Base-by-base conservation (phyloP, 768 basidiomycete genomes). In the Amanita pseudoporphyria region DNA sequence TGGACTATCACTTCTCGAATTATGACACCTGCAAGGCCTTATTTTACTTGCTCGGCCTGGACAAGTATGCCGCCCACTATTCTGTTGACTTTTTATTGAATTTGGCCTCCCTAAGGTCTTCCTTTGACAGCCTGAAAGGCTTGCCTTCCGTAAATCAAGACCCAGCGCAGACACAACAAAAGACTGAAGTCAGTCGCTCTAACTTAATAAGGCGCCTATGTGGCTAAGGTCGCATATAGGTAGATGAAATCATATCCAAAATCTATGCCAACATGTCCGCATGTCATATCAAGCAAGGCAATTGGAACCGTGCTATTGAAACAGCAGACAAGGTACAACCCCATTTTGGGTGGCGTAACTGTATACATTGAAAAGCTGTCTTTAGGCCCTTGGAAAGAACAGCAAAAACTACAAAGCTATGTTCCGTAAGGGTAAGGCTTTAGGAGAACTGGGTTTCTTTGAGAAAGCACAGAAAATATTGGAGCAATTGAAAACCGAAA, bases 241-340 rank as follows among this genome's bases (percentile, higher is more conserved):
- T 80, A 16, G 89, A 91, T 61, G 69, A 80, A 9, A 71, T 88
- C 33, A 63, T 87, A 16, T 87, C 87, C 64, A 91, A 85, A 68
- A 79, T 90, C 40, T 87, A 91, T 54, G 78, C 85, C 3, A 92
- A 92, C 50, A 85, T 87, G 84, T 78, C 82, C 2, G 87, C 86
- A 5, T 88, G 87, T 56, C 86, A 91, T 61, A 67, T 91, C 58
- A 89, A 87, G 64, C 78, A 79, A 44, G 70, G 71, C 41, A 92
- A 88, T 59, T 92, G 84, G 84, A 77, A 79, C 58, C 78, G 89
- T 12, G 84, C 82, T 0, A 61, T 78, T 45, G 86, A 91, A 56
- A 82, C 86, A n/a, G 86, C 89, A 19, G 81, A 90, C 57, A 85
- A 90, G 73, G 87, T 47, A 22, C 24, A 31, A 18, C 13, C 9